Conservation (phyloP, 176 grass and related monocot species). For the Thinopyrum elongatum region DNA sequence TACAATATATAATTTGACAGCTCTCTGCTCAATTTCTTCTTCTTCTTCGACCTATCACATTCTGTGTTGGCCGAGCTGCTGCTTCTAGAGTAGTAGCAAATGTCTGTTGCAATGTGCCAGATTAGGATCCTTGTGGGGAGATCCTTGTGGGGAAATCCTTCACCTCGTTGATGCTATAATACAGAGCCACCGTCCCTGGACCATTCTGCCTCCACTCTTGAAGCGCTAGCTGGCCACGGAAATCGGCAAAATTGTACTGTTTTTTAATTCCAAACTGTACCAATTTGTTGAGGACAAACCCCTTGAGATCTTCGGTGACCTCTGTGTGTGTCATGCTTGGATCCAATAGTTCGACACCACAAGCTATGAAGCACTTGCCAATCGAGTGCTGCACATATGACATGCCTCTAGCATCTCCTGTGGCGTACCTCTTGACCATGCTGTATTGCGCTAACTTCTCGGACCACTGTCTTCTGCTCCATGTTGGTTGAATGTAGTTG, state of each 20-base stretch:
- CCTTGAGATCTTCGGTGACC: neutral
- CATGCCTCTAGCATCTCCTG: neutral
- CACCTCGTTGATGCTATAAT: neutral
- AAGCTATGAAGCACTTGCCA: fast-evolving
- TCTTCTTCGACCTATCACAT: neutral
- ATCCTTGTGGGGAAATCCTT: neutral
- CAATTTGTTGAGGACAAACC: neutral
- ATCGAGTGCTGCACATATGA: neutral
- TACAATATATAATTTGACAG: neutral
- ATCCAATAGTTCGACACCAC: neutral
- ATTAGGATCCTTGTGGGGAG: too few species aligned
- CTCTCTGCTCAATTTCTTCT: too few species aligned
- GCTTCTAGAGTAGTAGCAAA: neutral
- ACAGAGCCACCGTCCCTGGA: neutral
- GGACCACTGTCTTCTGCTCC: neutral
- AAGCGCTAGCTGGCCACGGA: neutral
- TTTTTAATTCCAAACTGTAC: fast-evolving
- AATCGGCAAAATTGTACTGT: neutral
- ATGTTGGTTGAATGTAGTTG: neutral
- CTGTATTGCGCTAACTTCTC: conserved; percentile 11
- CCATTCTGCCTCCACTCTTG: neutral
- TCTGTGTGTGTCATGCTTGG: neutral
- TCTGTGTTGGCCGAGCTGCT: neutral
- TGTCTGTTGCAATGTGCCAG: conserved; percentile 12
- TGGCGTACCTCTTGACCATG: neutral